These are phyloP conservation scores for Pythium folliculosum DNA, from an alignment of 352 stramenopile genomes.

Conservation along the genomic window DNA sequence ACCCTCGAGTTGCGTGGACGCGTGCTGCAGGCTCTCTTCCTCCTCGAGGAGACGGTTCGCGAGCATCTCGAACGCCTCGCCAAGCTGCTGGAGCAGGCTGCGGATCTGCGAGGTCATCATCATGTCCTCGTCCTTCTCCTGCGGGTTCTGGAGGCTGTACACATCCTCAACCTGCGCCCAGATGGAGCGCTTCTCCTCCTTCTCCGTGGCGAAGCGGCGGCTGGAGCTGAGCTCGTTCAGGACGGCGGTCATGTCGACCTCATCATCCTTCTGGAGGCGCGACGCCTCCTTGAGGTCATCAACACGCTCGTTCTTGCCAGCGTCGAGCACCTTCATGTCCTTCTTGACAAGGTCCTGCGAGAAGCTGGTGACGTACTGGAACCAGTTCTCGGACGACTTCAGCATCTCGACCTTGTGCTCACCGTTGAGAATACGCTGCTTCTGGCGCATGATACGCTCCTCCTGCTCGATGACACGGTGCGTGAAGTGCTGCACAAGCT, in stretches of 20 bases:
- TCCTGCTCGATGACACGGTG: constrained; percentile 89
- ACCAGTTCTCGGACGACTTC: constrained; percentile 90
- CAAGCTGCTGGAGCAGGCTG: constrained; percentile 81
- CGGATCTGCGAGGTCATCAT: constrained; percentile 92
- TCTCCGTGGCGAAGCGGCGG: constrained; percentile 67
- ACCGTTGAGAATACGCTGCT: constrained; percentile 87
- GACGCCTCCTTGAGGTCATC: constrained; percentile 82
- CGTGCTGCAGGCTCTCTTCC: constrained; percentile 83
- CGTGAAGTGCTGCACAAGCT: constrained; percentile 88
- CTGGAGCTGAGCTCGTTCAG: constrained; percentile 63
- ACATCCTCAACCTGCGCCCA: constrained; percentile 86
- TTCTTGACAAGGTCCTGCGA: constrained; percentile 78
- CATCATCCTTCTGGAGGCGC: constrained; percentile 84
- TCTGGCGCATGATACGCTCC: constrained; percentile 89
- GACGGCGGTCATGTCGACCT: constrained; percentile 73
- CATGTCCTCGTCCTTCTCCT: constrained; percentile 91
- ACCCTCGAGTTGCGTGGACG: constrained; percentile 76
- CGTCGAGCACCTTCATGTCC: constrained; percentile 81
- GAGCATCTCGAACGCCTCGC: constrained; percentile 88
- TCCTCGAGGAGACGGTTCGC: constrained; percentile 85
- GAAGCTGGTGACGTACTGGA: constrained; percentile 85
- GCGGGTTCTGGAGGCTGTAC: constrained; percentile 76
- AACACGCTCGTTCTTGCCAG: constrained; percentile 55
- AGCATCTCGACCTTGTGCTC: constrained; percentile 92
- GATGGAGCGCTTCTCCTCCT: constrained; percentile 83